These are phyloP conservation scores for Raffaelea albimanens DNA, from an alignment of 2,329 filamentous ascomycete genomes.

Conservation along the genomic window DNA sequence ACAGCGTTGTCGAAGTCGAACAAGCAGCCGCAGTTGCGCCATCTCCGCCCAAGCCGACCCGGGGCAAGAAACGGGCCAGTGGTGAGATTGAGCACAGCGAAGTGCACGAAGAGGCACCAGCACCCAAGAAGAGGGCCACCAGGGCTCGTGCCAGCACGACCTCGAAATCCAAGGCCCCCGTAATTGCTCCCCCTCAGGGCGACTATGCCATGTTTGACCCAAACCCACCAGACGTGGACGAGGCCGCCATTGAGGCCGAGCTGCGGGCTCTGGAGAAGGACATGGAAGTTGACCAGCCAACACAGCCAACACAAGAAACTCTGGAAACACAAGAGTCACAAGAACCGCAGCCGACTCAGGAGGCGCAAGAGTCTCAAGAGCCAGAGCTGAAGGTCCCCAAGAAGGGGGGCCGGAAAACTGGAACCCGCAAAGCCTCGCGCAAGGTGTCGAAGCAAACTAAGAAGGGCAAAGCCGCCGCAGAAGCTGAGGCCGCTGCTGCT, in stretches of 20 bases:
- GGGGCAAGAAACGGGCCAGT: conserved; percentile 55
- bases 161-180: conserved; percentile 7
- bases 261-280: conserved; percentile 38
- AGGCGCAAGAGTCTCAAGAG: conserved; percentile 18
- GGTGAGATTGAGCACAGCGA: conserved; percentile 33
- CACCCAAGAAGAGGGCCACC: conserved; percentile 50
- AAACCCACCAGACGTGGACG: conserved; percentile 30
- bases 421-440: conserved; percentile 29
- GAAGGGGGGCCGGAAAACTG: conserved; percentile 44
- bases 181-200: conserved; percentile 5
- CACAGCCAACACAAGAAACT: background rate
- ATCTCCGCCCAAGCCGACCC: conserved; percentile 29
- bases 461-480: conserved; percentile 3
- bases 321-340: background rate
- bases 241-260: conserved; percentile 41
- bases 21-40: conserved; percentile 18
- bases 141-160: conserved; percentile 37
- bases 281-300: conserved; percentile 25
- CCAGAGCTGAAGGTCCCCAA: conserved; percentile 37
- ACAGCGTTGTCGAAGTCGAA: conserved; percentile 18
- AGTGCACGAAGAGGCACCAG: conserved; percentile 34
- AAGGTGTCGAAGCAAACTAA: conserved; percentile 33
- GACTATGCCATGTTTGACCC: conserved; percentile 46
- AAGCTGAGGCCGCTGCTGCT: background rate
- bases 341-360: background rate